These are phyloP conservation scores for Pelagophyceae sp. DNA, from an alignment of 352 stramenopile species.

Conservation along the genomic window DNA sequence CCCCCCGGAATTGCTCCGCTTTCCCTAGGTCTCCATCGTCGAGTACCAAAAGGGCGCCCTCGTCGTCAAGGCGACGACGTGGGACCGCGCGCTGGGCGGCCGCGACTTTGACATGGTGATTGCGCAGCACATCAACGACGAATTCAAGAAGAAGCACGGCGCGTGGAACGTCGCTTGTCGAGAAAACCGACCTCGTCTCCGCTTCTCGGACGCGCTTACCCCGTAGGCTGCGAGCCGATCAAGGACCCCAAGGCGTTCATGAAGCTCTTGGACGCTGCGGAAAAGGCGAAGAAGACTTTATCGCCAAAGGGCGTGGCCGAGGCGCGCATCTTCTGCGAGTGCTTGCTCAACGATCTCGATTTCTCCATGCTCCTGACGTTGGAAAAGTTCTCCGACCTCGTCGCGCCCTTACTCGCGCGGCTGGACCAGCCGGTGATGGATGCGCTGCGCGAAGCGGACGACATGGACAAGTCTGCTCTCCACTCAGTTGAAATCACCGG, in stretches of 20 bases:
- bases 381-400: slow-evolving; percentile 87
- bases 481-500: slow-evolving; percentile 87
- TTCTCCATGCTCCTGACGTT: slow-evolving; percentile 85
- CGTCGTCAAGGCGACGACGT: slow-evolving; percentile 81
- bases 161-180: slow-evolving; percentile 49
- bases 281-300: slow-evolving; percentile 98
- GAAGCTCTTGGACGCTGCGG: slow-evolving; percentile 91
- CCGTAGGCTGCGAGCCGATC: slow-evolving; percentile 70
- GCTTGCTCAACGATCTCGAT: slow-evolving; percentile 92
- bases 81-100: slow-evolving; percentile 86
- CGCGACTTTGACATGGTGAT: slow-evolving; percentile 92
- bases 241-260: slow-evolving; percentile 82
- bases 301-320: slow-evolving; percentile 88
- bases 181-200: not conserved
- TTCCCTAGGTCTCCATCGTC: too few species aligned
- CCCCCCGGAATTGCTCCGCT: slow-evolving; percentile 41
- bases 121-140: slow-evolving; percentile 77
- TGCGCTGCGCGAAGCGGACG: slow-evolving; percentile 60
- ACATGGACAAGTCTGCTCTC: slow-evolving; percentile 49
- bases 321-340: slow-evolving; percentile 92
- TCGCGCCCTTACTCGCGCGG: slow-evolving; percentile 59
- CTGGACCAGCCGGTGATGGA: slow-evolving; percentile 64
- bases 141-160: slow-evolving; percentile 94
- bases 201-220: too few species aligned
- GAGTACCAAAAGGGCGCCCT: slow-evolving; percentile 88